These are phyloP conservation scores for Urochloa ruziziensis DNA, from an alignment of 176 grass and related monocot species.

Conservation along the genomic window DNA sequence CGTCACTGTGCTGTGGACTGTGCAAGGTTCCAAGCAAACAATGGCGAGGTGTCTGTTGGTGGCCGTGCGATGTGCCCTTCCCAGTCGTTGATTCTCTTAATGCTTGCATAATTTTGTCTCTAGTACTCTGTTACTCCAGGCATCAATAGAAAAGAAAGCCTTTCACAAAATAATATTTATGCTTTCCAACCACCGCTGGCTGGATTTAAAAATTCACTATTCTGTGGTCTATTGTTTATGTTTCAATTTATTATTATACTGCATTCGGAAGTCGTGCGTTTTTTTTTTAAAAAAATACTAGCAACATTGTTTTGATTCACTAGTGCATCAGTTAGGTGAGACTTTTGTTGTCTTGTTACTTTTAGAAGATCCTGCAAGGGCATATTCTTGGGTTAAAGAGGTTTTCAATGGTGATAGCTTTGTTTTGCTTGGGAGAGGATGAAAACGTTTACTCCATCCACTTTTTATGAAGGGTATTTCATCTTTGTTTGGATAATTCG, in stretches of 20 bases:
- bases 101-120: not conserved
- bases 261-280: not conserved
- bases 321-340: not conserved
- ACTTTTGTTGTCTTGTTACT: conserved; percentile 25
- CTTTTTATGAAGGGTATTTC: not conserved
- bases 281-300: not conserved
- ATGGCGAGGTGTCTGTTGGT: conserved; percentile 18
- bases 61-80: not conserved
- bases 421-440: not conserved
- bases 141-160: not conserved
- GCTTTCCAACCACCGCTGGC: not conserved
- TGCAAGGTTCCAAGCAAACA: conserved; percentile 41
- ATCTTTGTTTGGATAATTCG: not conserved
- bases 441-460: no score
- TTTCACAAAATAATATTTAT: not conserved
- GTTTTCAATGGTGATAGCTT: not conserved
- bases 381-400: conserved; percentile 24
- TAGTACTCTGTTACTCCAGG: not conserved
- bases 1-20: conserved; percentile 6
- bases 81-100: not conserved
- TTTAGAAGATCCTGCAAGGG: conserved; percentile 29
- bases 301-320: not conserved
- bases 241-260: not conserved
- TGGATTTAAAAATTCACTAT: not conserved
- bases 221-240: not conserved